Evolutionary conservation across 148 eudicot genomes (phyloP).

Genomic region (Tetragonia tetragonoides): DNA sequence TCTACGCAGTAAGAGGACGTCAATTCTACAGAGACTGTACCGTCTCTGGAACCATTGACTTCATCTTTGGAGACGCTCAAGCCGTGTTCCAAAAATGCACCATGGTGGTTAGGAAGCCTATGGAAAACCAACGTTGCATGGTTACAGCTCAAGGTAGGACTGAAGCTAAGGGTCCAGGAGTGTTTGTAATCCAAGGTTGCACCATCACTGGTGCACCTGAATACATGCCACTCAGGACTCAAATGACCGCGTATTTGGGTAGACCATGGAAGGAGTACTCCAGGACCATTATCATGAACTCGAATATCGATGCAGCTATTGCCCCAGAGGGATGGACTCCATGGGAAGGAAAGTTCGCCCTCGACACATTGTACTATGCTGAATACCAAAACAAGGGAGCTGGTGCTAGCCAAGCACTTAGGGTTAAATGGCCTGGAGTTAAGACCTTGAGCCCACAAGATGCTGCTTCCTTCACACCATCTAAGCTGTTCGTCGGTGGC

Average conservation of each 20-base stretch:
- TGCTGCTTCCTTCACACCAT: slow-evolving; percentile 36
- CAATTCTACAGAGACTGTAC: slow-evolving; percentile 67
- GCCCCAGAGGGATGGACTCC: slow-evolving; percentile 54
- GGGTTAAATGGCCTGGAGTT: slow-evolving; percentile 54
- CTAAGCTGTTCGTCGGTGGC: slow-evolving; percentile 26
- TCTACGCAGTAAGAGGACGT: slow-evolving; percentile 38
- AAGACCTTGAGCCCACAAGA: slow-evolving; percentile 34
- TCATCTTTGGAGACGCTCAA: slow-evolving; percentile 63
- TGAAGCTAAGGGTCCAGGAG: slow-evolving; percentile 34
- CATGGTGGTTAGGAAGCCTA: slow-evolving; percentile 44
- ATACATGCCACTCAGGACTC: slow-evolving; percentile 12
- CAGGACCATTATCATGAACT: slow-evolving; percentile 44
- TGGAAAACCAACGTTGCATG: slow-evolving; percentile 39
- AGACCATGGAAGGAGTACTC: slow-evolving; percentile 61
- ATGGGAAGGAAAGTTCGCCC: slow-evolving; percentile 36
- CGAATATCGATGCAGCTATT: slow-evolving; percentile 37
- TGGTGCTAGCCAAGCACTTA: slow-evolving; percentile 30
- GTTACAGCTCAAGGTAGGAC: slow-evolving; percentile 67
- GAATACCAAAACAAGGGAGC: slow-evolving; percentile 57
- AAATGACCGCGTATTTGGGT: slow-evolving; percentile 43
- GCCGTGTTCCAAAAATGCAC: slow-evolving; percentile 64
- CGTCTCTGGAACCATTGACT: slow-evolving; percentile 61
- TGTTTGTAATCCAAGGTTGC: slow-evolving; percentile 49
- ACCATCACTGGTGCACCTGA: slow-evolving; percentile 32
- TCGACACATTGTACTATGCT: slow-evolving; percentile 39